phyloP scores from a whole-genome alignment of 352 stramenopile species.

The Globisporangium paddicum region DNA sequence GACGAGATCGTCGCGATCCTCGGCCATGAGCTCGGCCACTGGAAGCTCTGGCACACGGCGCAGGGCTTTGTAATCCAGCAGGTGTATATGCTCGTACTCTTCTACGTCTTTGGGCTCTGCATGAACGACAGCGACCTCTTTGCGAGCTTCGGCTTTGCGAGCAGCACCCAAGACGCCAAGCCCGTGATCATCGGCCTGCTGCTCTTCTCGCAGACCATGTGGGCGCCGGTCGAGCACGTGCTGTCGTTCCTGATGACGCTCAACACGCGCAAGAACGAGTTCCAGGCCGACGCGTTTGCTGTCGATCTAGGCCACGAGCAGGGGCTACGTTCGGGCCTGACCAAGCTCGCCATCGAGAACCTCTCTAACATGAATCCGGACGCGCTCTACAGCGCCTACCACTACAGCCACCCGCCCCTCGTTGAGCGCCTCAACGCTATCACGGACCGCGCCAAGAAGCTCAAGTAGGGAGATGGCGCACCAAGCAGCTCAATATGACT shows the following conservation, averaged over 20 bases:
- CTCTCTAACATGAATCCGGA: slow-evolving; percentile 97
- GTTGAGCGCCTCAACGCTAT: slow-evolving; percentile 96
- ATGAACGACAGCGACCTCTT: slow-evolving; percentile 79
- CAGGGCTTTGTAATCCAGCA: slow-evolving; percentile 94
- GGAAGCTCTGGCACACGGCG: slow-evolving; percentile 94
- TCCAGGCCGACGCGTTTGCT: slow-evolving; percentile 92
- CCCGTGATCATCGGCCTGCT: slow-evolving; percentile 81
- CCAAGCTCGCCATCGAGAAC: slow-evolving; percentile 97
- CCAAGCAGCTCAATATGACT: slow-evolving; percentile 45
- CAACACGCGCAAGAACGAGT: slow-evolving; percentile 78
- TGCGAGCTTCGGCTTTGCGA: slow-evolving; percentile 71
- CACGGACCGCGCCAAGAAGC: slow-evolving; percentile 50
- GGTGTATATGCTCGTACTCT: slow-evolving; percentile 66
- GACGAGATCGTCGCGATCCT: slow-evolving; percentile 96
- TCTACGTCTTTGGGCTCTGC: slow-evolving; percentile 79
- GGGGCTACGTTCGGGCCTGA: slow-evolving; percentile 92
- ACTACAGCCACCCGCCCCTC: slow-evolving; percentile 97
- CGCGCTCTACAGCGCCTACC: slow-evolving; percentile 92
- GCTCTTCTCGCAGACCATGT: slow-evolving; percentile 81
- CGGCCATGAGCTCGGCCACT: slow-evolving; percentile 96
- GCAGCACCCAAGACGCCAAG: slow-evolving; percentile 8
- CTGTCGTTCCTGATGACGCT: slow-evolving; percentile 74
- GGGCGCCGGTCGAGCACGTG: slow-evolving; percentile 74
- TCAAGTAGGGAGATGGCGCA: slow-evolving; percentile 47
- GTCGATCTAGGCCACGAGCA: slow-evolving; percentile 89